These are phyloP conservation scores for Trichoderma sp. DNA, from an alignment of 2,329 filamentous ascomycete species.

Conservation along the genomic window DNA sequence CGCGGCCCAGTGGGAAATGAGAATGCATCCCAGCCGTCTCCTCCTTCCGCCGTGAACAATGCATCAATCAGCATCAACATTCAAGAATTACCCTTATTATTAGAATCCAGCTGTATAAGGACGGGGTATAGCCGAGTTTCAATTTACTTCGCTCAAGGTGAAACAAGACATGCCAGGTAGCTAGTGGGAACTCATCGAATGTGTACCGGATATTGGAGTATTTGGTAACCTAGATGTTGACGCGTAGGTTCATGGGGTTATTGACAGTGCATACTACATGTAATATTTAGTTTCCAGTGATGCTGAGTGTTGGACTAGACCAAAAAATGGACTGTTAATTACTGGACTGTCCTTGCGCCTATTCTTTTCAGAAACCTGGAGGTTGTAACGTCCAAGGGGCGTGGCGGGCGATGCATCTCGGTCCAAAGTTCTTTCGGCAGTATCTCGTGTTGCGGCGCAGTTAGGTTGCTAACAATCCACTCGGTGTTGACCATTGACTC, in stretches of 20 bases:
- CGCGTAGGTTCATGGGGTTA: background rate
- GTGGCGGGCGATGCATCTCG: conserved; percentile 13
- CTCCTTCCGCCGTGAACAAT: background rate
- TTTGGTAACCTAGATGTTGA: background rate
- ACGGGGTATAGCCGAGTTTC: background rate
- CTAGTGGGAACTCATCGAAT: background rate
- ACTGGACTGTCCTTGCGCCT: background rate
- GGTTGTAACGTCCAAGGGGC: background rate
- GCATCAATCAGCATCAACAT: background rate
- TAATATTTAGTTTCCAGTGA: background rate
- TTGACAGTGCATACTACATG: conserved; percentile 8
- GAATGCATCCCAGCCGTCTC: background rate
- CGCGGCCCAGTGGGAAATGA: background rate
- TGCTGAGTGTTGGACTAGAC: background rate
- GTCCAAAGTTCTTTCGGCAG: background rate
- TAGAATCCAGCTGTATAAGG: background rate
- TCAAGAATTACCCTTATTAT: background rate
- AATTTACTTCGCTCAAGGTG: background rate
- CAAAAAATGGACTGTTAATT: background rate
- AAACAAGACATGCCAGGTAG: background rate
- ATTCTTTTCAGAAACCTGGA: background rate
- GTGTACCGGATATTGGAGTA: background rate
- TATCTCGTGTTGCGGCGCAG: conserved; percentile 10
- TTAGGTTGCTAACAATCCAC: conserved; percentile 6
- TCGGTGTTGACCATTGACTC: background rate